phyloP scores from a whole-genome alignment of 2,329 filamentous ascomycete species.

The Bipolaris cookei region DNA sequence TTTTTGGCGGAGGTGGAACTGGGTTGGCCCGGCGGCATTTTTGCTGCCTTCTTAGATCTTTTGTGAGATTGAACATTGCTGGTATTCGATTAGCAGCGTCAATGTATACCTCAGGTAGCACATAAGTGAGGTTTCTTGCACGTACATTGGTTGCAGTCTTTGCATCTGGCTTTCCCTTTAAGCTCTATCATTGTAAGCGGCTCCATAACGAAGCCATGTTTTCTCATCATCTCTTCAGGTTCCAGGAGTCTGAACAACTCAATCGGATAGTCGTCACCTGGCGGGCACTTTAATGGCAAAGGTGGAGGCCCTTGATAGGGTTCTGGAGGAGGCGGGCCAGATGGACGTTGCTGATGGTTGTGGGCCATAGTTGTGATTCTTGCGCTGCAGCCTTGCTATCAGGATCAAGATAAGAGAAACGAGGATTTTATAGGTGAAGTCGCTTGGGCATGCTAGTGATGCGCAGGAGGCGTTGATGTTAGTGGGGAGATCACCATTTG shows the following conservation, averaged over 20 bases:
- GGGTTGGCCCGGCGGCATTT: not conserved
- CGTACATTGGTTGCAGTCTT: slow-evolving; percentile 20
- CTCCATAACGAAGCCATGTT: slow-evolving; percentile 17
- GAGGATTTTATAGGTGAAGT: not conserved
- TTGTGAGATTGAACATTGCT: slow-evolving; percentile 8
- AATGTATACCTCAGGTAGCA: no score
- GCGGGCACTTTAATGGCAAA: not conserved
- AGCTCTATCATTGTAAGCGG: slow-evolving; percentile 19
- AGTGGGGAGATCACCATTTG: not conserved
- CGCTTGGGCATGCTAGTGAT: not conserved
- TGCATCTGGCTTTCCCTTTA: slow-evolving; percentile 18
- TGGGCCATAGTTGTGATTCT: not conserved
- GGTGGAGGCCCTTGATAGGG: slow-evolving; percentile 1
- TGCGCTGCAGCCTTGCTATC: not conserved
- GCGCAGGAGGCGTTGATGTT: not conserved
- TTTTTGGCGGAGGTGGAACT: not conserved
- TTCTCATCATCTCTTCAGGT: not conserved
- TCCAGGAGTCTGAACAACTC: slow-evolving; percentile 11
- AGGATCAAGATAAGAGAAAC: not conserved
- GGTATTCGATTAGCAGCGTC: not conserved
- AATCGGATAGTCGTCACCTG: not conserved
- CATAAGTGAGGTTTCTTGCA: not conserved
- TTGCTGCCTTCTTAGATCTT: not conserved
- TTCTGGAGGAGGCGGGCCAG: slow-evolving; percentile 1
- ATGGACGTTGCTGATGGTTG: not conserved